phyloP scores from a whole-genome alignment of 1,284 basidiomycete genomes.

The Ceratobasidium sp. region DNA sequence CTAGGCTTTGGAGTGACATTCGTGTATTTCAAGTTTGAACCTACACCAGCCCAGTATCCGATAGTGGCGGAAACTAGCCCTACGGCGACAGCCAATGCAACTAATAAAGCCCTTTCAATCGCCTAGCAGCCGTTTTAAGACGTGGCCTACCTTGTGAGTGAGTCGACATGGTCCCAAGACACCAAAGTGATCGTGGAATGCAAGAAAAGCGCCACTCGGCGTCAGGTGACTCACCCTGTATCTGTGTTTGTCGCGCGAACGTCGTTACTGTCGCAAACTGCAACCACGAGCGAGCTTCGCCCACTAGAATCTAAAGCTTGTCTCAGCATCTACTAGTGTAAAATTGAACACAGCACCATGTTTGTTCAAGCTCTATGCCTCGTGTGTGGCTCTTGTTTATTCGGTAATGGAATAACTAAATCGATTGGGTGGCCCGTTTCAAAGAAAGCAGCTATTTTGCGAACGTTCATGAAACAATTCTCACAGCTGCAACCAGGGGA shows the following conservation, averaged over 20 bases:
- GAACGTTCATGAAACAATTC: too few relatives aligned
- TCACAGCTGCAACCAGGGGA: too few relatives aligned
- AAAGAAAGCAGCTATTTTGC: too few relatives aligned
- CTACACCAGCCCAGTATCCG: conserved; percentile 53
- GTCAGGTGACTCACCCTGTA: neutral
- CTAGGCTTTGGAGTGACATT: conserved; percentile 42
- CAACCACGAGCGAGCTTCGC: too few relatives aligned
- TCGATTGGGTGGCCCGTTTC: too few relatives aligned
- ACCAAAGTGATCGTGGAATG: neutral
- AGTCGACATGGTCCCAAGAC: neutral
- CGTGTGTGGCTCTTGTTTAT: neutral
- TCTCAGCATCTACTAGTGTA: too few relatives aligned
- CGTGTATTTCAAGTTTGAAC: conserved; percentile 46
- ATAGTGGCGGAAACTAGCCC: conserved; percentile 43
- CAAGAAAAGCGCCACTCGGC: too few relatives aligned
- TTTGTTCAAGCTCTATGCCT: too few relatives aligned
- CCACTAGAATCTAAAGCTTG: too few relatives aligned
- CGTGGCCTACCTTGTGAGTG: conserved; percentile 1
- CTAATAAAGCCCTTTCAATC: neutral
- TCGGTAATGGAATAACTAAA: neutral
- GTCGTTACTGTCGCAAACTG: neutral
- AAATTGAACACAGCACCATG: too few relatives aligned
- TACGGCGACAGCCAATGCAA: conserved; percentile 31
- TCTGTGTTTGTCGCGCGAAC: neutral
- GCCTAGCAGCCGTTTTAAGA: neutral